Evolutionary conservation across 2,329 filamentous ascomycete genomes (phyloP), one percentile per base, ranked within the genome.

Genomic region (Stromatinia cepivora): DNA sequence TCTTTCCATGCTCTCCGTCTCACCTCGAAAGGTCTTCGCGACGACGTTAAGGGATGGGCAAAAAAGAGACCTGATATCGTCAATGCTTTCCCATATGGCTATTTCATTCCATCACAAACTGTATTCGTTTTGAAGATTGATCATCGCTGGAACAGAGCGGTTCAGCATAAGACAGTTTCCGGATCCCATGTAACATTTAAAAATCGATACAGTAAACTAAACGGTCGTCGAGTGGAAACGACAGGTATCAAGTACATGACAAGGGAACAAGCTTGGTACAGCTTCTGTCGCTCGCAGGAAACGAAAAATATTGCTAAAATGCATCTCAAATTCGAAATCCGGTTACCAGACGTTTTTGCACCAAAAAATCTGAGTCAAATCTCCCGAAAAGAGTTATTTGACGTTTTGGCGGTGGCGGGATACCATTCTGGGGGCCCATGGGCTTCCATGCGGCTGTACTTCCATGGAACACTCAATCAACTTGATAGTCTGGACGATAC

Each of bases 361-460:
- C n/a, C 61, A 2, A 28, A 1, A 1, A 20, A 20, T 6, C 4
- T 64, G 4, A 20, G 31, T 1, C 3, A 7, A 1, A 22, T 64
- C 13, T 4, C 34, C 15, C n/a, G n/a, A 2, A 7, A 22, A 5
- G 46, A 52, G 10, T 25, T 64, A 13, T 64, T 28, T 20, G 0
- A 4, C 0, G 22, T 34, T 8, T 11, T 64, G 0, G 17, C 31
- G 0, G 15, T 9, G 0, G 48, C 46, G 4, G 2, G 11, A 1
- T 42, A 25, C 3, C 17, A 64, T 15, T 2, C 15, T 3, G 34
- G n/a, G n/a, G 31, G 15, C 0, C 0, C 34, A 4, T 64, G 61
- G 61, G 61, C 31, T 13, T 64, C 61, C 0, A n/a, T 52, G 15
- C 46, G 15, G 1, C 1, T 64, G 0, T 64, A 36, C 3, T 4